These are phyloP conservation scores for Aplosporella prunicola DNA, from an alignment of 2,329 filamentous ascomycete species.

Conservation along the genomic window DNA sequence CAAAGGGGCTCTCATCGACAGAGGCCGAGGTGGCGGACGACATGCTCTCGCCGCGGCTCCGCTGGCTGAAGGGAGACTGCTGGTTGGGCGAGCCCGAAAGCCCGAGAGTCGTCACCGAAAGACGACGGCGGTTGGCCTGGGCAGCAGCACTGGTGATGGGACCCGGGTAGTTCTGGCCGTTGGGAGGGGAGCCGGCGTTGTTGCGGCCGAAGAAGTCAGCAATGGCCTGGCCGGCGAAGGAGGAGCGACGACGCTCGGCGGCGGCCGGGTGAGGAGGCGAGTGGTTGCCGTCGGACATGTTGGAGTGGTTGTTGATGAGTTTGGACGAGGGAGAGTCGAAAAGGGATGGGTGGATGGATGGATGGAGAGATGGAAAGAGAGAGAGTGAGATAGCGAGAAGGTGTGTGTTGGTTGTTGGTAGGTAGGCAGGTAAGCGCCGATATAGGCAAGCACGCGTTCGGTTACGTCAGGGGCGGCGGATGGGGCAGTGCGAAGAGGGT, in stretches of 20 bases:
- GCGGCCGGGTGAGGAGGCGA: constrained; percentile 30
- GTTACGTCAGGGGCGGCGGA: constrained; percentile 11
- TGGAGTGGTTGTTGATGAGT: background rate
- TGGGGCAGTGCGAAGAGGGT: background rate
- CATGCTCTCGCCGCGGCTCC: constrained; percentile 37
- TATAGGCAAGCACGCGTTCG: background rate
- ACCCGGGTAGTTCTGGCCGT: constrained; percentile 25
- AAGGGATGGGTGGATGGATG: background rate
- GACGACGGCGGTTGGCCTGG: constrained; percentile 40
- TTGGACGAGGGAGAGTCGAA: background rate
- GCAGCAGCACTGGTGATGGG: constrained; percentile 41
- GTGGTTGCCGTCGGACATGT: constrained; percentile 31
- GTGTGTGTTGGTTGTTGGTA: background rate
- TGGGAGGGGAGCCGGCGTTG: constrained; percentile 17
- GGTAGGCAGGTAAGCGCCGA: background rate
- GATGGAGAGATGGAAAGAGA: background rate
- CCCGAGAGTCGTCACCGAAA: constrained; percentile 42
- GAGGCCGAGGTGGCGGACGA: constrained; percentile 38
- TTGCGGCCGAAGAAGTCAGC: constrained; percentile 38
- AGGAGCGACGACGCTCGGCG: constrained; percentile 34
- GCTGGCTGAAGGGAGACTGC: constrained; percentile 31
- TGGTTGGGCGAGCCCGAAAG: constrained; percentile 36
- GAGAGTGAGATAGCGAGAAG: too few relatives aligned
- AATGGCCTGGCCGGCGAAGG: constrained; percentile 40
- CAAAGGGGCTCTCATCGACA: constrained; percentile 42